Conservation (phyloP, 192 early-diverging fungal species). For the Backusella morwellensis region DNA sequence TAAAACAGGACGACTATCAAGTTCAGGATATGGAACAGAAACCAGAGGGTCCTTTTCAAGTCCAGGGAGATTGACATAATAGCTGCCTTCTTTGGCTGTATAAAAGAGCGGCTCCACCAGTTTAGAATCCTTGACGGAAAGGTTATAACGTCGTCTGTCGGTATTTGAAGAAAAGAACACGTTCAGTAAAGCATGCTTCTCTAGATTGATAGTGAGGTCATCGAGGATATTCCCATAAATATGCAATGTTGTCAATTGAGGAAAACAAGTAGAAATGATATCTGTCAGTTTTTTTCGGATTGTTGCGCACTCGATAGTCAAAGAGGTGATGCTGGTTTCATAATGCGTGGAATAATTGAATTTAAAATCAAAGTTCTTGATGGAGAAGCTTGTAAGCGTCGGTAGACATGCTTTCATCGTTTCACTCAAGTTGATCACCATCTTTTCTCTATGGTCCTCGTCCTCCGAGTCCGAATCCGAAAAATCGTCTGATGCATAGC, state of each 20-base stretch:
- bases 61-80: background rate
- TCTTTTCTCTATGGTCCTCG: background rate
- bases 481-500: background rate
- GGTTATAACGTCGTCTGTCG: background rate
- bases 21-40: background rate
- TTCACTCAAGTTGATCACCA: background rate
- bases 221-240: background rate
- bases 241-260: background rate
- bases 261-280: background rate
- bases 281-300: background rate
- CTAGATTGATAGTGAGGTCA: background rate
- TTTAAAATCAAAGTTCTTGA: background rate
- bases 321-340: background rate
- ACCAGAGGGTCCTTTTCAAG: background rate
- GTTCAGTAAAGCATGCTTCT: background rate
- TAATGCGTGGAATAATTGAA: background rate
- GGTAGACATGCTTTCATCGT: background rate
- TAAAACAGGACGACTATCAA: background rate
- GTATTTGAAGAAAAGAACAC: background rate
- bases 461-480: background rate
- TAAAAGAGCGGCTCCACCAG: background rate
- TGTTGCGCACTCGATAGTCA: background rate
- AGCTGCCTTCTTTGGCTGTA: background rate
- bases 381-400: background rate
- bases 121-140: background rate